Base-by-base conservation (phyloP, 2,329 filamentous ascomycete species). In the Fusarium miscanthi region DNA sequence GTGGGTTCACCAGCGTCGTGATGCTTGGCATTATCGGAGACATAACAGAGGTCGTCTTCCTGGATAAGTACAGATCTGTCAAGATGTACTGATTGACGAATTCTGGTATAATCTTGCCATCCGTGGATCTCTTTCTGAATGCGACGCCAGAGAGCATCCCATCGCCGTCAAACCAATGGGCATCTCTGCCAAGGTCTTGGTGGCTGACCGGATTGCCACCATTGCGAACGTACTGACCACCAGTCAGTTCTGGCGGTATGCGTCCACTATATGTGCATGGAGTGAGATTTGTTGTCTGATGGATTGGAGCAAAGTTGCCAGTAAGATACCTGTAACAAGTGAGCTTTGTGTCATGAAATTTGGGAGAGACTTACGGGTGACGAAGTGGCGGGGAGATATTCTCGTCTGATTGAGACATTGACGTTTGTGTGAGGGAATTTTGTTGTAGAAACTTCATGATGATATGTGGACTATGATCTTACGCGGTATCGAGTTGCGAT, bases 161-260 rank as follows among this genome's bases (percentile, higher is more conserved):
- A 77, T 93, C 91, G 37, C 92, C 91, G 73, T 93, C 92, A 69
- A 93, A 93, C 91, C 91, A 93, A 77, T 93, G 91, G 13, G 89
- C 87, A 76, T 92, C 89, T 70, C 90, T 85, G 42, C 86, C 86
- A 6, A 89, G 78, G 59, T 91, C 87, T 27, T 87, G 83, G 64
- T 92, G 90, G 33, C 86, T 86, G 12, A 91, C 83, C 10, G 91
- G 91, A 74, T 93, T 93, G 33, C 88, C 90, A 43, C 92, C 91
- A 77, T 93, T 94, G 21, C 91, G 88, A 33, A 93, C 88, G 75
- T 93, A 93, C 79, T 93, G 87, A 17, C 91, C 91, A 3, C 90
- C 91, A 13, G 85, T 85, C 43, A 94, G 84, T 68, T 93, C 91
- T n/a, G 81, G 69, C 3, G 92, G 91, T 54, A 93, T 90, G 1